These are phyloP conservation scores for Ophiobolus disseminans DNA, from an alignment of 2,329 filamentous ascomycete species.

Conservation along the genomic window DNA sequence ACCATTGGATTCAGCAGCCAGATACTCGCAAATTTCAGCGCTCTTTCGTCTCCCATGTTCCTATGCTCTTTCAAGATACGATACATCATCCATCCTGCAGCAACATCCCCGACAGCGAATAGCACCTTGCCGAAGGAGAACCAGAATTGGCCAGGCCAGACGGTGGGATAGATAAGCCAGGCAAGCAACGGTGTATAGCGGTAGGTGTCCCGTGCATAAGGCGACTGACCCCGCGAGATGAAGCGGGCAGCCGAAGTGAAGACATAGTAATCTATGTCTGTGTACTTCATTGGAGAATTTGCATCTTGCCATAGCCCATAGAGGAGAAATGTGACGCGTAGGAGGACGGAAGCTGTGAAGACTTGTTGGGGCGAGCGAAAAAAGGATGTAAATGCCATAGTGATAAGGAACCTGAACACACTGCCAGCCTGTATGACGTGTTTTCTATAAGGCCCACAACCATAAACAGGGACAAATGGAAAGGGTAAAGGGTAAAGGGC, in stretches of 20 bases:
- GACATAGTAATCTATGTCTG: conserved; percentile 97
- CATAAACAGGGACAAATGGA: conserved; percentile 1
- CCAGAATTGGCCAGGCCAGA: conserved; percentile 63
- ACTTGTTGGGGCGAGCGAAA: conserved; percentile 46
- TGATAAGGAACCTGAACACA: background rate
- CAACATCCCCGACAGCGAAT: conserved; percentile 82
- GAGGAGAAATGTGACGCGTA: conserved; percentile 77
- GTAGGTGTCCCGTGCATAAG: conserved; percentile 92
- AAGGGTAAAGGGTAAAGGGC: background rate
- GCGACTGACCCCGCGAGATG: conserved; percentile 70
- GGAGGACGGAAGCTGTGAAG: conserved; percentile 59
- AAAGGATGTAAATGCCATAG: conserved; percentile 41
- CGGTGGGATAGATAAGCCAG: conserved; percentile 86
- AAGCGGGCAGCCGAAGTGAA: conserved; percentile 94
- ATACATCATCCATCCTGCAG: conserved; percentile 81
- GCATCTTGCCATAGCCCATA: conserved; percentile 95
- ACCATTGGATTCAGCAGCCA: conserved; percentile 99
- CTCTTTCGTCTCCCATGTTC: conserved; percentile 51
- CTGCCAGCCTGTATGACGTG: background rate
- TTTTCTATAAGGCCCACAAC: conserved; percentile 2
- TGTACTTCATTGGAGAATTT: conserved; percentile 92
- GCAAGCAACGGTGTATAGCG: conserved; percentile 94
- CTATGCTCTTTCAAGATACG: conserved; percentile 56
- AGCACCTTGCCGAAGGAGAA: conserved; percentile 88
- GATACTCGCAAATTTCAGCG: conserved; percentile 79